A percentile compares a stretch with the other conserved stretches of the same genome.
phyloP scores from a whole-genome alignment of 176 grass and related monocot genomes.

The Raddia distichophylla region DNA sequence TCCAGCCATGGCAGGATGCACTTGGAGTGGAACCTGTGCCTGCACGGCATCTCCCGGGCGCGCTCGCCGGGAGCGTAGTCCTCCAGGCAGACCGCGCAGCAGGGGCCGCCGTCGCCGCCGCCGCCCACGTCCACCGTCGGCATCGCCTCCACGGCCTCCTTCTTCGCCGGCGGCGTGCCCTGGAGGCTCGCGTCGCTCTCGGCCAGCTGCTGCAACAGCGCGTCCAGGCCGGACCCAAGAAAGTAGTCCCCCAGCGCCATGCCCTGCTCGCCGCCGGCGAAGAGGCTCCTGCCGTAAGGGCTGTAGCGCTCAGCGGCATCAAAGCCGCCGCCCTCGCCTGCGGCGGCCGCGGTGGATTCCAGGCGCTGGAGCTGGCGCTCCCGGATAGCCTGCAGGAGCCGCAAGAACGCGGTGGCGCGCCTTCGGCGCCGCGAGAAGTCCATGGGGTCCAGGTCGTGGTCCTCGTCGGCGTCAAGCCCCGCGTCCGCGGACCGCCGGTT shows the following conservation, averaged over 20 bases:
- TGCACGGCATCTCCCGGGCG: constrained; percentile 81
- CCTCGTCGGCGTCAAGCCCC: constrained; percentile 12
- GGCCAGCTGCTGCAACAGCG: constrained; percentile 64
- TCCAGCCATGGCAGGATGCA: constrained; percentile 92
- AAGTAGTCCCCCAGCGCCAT: constrained; percentile 69
- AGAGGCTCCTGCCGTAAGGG: constrained; percentile 40
- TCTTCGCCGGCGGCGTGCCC: constrained; percentile 73
- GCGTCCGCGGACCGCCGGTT: constrained; percentile 35
- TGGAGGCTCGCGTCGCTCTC: constrained; percentile 53
- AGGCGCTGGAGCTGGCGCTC: constrained; percentile 55
- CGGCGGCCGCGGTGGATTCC: constrained; percentile 29
- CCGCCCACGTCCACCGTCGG: constrained; percentile 48
- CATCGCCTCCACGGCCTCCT: constrained; percentile 75
- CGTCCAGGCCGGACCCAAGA: constrained; percentile 63
- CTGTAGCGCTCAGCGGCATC: constrained; percentile 34
- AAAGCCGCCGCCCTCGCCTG: background rate
- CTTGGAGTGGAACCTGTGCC: constrained; percentile 70
- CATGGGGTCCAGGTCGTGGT: constrained; percentile 13
- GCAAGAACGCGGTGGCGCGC: constrained; percentile 52
- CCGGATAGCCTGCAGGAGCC: constrained; percentile 54
- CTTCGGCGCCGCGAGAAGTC: constrained; percentile 47
- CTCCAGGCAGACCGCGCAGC: constrained; percentile 86
- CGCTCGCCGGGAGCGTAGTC: constrained; percentile 62
- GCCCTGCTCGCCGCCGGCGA: constrained; percentile 46
- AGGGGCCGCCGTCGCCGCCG: constrained; percentile 36